Evolutionary conservation across 108 stramenopile genomes (phyloP).

Genomic region (Cyclotella baltica): DNA sequence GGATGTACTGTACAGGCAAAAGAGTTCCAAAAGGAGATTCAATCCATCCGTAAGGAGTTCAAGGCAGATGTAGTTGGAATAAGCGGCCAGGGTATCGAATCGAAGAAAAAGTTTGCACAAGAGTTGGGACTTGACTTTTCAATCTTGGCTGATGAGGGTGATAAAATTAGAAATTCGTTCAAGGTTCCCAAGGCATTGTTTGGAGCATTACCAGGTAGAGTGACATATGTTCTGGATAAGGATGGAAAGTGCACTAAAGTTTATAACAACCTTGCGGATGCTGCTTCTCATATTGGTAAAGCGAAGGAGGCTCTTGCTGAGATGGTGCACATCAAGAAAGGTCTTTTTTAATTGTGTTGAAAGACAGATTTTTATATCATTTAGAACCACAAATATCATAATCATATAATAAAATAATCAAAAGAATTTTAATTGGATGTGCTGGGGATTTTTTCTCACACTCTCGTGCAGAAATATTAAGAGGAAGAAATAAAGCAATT

Average conservation of each 20-base stretch:
- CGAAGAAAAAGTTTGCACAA: constrained; percentile 80
- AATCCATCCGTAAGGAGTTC: constrained; percentile 74
- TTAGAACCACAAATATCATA: background rate
- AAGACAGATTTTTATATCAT: background rate
- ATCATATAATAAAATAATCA: too few species aligned
- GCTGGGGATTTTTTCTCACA: too few species aligned
- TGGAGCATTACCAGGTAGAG: constrained; percentile 80
- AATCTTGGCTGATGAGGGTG: constrained; percentile 81
- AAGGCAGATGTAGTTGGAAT: constrained; percentile 86
- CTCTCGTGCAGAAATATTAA: too few species aligned
- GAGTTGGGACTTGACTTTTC: constrained; percentile 79
- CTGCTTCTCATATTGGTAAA: constrained; percentile 72
- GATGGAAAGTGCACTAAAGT: constrained; percentile 69
- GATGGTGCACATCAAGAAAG: constrained; percentile 25
- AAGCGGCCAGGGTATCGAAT: constrained; percentile 77
- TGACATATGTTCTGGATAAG: constrained; percentile 83
- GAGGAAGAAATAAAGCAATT: too few species aligned
- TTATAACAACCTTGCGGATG: constrained; percentile 76
- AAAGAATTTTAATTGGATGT: too few species aligned
- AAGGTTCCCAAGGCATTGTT: constrained; percentile 75
- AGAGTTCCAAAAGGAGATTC: constrained; percentile 69
- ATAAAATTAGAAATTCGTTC: constrained; percentile 71
- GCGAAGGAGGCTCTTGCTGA: constrained; percentile 73
- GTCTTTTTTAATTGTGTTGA: background rate
- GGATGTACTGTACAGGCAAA: constrained; percentile 85